Evolutionary conservation across 208 protist species (phyloP).

Genomic region (Leishmania tropica): DNA sequence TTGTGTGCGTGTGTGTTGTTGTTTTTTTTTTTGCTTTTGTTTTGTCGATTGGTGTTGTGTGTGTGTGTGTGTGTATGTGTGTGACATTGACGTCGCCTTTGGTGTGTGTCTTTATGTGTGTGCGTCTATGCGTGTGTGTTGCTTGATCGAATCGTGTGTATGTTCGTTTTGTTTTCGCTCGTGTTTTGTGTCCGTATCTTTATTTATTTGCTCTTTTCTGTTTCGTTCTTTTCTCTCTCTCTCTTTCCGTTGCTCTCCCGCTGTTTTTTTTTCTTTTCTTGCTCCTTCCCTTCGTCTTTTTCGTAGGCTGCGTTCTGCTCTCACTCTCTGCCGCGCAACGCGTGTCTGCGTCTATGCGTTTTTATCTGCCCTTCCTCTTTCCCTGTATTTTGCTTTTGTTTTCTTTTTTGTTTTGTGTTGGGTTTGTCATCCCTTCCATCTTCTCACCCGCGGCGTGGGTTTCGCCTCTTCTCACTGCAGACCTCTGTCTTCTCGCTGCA

Average conservation of each 20-base stretch:
- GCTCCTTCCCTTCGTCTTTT: neutral
- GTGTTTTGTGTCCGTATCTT: slow-evolving; percentile 11
- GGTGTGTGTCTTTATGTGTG: neutral
- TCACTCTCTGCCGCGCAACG: neutral
- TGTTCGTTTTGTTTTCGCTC: slow-evolving; percentile 10
- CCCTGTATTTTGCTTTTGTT: neutral
- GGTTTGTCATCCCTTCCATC: neutral
- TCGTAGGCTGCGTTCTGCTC: neutral
- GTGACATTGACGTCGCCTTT: no score
- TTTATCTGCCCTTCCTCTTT: neutral
- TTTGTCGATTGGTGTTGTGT: neutral
- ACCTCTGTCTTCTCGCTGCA: neutral
- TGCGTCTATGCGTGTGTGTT: neutral
- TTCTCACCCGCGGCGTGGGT: neutral
- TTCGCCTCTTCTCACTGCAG: neutral
- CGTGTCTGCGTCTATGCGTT: neutral
- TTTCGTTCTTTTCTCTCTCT: neutral
- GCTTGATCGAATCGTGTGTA: neutral
- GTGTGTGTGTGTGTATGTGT: neutral
- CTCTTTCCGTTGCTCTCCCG: no score
- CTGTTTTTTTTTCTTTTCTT: neutral
- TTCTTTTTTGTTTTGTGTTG: neutral
- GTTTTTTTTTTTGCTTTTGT: neutral
- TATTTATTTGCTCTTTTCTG: slow-evolving; percentile 12
- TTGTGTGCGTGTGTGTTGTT: neutral